Base-by-base conservation (phyloP, 176 grass and related monocot species). In the Alloteropsis semialata region DNA sequence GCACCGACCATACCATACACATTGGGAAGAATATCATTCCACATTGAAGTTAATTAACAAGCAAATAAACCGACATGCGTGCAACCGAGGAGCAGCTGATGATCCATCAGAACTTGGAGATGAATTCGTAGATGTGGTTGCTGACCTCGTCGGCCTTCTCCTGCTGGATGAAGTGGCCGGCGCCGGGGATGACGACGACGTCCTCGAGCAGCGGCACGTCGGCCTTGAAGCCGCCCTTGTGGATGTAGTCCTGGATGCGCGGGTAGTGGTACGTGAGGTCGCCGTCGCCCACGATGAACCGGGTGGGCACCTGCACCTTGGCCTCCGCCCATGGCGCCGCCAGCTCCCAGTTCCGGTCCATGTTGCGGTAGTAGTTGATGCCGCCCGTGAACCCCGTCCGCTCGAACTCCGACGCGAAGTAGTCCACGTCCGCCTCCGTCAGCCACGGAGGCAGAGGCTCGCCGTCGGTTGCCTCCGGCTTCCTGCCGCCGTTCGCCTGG, bases 311-410 rank as follows among this genome's bases (percentile, higher is more conserved):
- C 24, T 0, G 0, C 25, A 90, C 84, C 84, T 86, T 90, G 29
- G 88, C 84, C 66, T 77, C 83, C 39, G 84, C 79, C 88, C 88
- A 90, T 10, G 84, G 74, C 79, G 79, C 83, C 56, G 72, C 65
- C 72, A 86, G 65, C 72, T 90, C 83, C 88, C 88, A 90, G 88
- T 90, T 90, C 55, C 88, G 66, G 83, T 90, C 83, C 88, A 90
- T 82, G 88, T 85, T 85, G 55, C 83, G 88, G 88, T 90, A 90
- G 83, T 82, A 90, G 83, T 82, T 86, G 73, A 90, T 82, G 65
- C 10, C 65, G 29, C 79, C 78, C 2, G 88, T 86, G 79, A 90
- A 90, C 5, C 79, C 83, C 8, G 88, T 90, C 78, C 37, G 69
- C 88, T 90, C 88, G 78, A 90, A 90, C 2, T 65, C 64, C 5